Evolutionary conservation across 2,329 filamentous ascomycete genomes (phyloP), one percentile per base, ranked within the genome.

Genomic region (Malbranchea zuffiana): DNA sequence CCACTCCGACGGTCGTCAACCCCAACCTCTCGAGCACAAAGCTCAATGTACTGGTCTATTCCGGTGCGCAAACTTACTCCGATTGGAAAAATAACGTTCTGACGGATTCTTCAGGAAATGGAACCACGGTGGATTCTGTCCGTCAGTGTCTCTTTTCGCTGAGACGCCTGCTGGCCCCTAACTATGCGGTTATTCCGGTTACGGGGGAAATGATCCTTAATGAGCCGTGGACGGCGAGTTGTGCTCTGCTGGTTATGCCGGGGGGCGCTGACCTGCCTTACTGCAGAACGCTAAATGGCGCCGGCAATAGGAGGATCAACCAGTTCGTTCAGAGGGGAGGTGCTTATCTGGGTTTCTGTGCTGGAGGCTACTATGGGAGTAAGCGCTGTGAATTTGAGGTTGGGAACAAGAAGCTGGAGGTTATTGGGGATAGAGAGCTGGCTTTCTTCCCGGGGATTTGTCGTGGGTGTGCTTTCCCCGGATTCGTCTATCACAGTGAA

Each of bases 181-280:
- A 87, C 59, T 96, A 98, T 64, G 90, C 88, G 41, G 85, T 98
- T 45, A 87, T 87, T 45, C 80, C 86, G 37, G 73, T 96, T 44
- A 80, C 74, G 18, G 80, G 86, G 40, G 70, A 79, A 5, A 76
- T 81, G 46, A 67, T 98, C 40, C 68, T 94, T 52, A 86, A 87
- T 47, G 90, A 98, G 57, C 90, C 90, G 8, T 98, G 90, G 90
- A 72, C 77, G 1, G 66, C 80, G 3, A 81, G 84, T 2, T 96
- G 88, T 56, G 85, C 86, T 0, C 71, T 96, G 6, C 72, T 98
- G 5, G 87, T 96, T 2, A 76, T 98, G 35, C 90, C 90, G 1
- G 90, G 90, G 15, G 90, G 90, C 20, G 88, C 84, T n/a, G 90
- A 98, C 54, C 69, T 92, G 35, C 84, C 82, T 33, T 98, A 95